Percentiles rank a stretch among this genome's conserved stretches.
Evolutionary conservation across 192 early-diverging fungal genomes (phyloP).

Genomic region (Piromyces finnis): DNA sequence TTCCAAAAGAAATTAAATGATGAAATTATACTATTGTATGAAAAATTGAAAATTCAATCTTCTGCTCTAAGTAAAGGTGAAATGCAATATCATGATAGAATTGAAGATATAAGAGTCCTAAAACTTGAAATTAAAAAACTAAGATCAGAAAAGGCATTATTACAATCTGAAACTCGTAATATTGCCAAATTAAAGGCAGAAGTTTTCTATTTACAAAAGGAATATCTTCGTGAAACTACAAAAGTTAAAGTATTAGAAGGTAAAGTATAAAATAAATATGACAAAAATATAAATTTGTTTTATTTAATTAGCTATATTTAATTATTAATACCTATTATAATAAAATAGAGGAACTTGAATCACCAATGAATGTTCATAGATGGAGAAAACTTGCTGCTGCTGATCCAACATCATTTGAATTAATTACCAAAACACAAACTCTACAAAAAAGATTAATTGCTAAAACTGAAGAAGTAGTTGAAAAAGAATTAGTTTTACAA

Average conservation of each 20-base stretch:
- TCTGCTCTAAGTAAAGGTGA: constrained; percentile 42
- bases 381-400: constrained; percentile 37
- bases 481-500: constrained; percentile 35
- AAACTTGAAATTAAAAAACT: constrained; percentile 39
- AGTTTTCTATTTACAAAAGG: constrained; percentile 33
- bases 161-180: constrained; percentile 37
- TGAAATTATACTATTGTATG: constrained; percentile 36
- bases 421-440: constrained; percentile 41
- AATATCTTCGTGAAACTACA: constrained; percentile 30
- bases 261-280: too few relatives aligned
- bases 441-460: constrained; percentile 35
- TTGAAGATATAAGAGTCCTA: constrained; percentile 42
- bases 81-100: constrained; percentile 34
- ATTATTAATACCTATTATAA: too few relatives aligned
- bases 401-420: constrained; percentile 37
- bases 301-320: too few relatives aligned
- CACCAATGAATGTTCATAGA: constrained; percentile 43
- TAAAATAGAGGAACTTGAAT: constrained; percentile 48
- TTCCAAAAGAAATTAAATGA: constrained; percentile 38
- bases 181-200: constrained; percentile 29
- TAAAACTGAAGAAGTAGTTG: constrained; percentile 43
- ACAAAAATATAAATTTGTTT: too few relatives aligned
- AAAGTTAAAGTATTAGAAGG: constrained; percentile 40
- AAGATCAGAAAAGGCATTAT: constrained; percentile 31
- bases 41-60: constrained; percentile 43